Evolutionary conservation across 2,329 filamentous ascomycete species (phyloP).

Genomic region (Passalora sequoiae): DNA sequence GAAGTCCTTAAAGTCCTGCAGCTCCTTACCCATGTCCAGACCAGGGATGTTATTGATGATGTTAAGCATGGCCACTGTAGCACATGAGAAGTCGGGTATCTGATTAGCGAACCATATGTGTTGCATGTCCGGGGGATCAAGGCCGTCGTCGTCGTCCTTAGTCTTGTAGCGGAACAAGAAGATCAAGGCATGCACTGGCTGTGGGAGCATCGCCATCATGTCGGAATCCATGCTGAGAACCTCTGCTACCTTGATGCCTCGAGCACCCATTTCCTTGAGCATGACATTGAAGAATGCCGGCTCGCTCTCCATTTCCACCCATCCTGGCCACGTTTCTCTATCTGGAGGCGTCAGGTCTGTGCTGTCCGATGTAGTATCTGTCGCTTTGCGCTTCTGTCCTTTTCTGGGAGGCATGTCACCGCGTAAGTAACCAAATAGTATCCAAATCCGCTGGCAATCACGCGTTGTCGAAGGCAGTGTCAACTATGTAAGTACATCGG

Average conservation of each 20-base stretch:
- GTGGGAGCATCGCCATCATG: constrained; percentile 57
- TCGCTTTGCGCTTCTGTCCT: constrained; percentile 22
- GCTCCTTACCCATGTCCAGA: constrained; percentile 63
- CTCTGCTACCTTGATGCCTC: constrained; percentile 68
- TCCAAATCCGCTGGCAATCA: constrained; percentile 8
- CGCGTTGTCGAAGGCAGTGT: no score
- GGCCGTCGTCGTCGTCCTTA: constrained; percentile 46
- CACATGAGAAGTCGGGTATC: constrained; percentile 80
- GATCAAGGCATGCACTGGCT: constrained; percentile 77
- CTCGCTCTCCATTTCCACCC: constrained; percentile 84
- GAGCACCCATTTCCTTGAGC: constrained; percentile 70
- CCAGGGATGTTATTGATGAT: constrained; percentile 78
- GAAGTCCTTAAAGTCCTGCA: constrained; percentile 66
- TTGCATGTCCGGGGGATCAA: constrained; percentile 50
- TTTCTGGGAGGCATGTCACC: constrained; percentile 23
- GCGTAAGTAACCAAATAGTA: no score
- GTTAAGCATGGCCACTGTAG: constrained; percentile 86
- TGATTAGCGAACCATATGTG: constrained; percentile 93
- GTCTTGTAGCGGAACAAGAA: constrained; percentile 70
- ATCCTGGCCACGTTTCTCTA: constrained; percentile 61
- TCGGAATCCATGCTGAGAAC: constrained; percentile 67
- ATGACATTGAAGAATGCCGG: constrained; percentile 88
- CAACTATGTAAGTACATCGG: no score
- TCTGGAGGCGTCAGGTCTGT: constrained; percentile 40
- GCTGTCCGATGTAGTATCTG: constrained; percentile 40